Base-by-base conservation (phyloP, 106 monocot species). In the Xerophyta viscosa region DNA sequence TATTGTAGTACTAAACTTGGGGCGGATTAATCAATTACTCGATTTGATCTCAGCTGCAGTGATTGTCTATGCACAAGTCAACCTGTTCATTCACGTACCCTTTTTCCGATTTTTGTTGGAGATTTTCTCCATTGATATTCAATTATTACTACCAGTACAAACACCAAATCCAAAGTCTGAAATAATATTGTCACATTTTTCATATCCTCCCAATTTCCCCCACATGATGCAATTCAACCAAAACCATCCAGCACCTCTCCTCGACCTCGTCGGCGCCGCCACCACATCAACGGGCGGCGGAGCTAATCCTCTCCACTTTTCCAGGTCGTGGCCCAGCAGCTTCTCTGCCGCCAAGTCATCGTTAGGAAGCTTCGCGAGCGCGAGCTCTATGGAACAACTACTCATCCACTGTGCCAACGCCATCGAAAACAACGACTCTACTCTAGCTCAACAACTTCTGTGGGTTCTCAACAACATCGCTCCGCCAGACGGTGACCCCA, bases 391-490 rank as follows among this genome's bases (percentile, higher is more conserved):
- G 79, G 96, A 98, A 52, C 84, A 98, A 49, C 79, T 98, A 33
- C 82, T 98, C 6, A 74, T 77, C 21, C 82, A 90, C 81, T 98
- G 82, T 61, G 86, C 96, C 56, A 73, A 56, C 63, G 96, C 96
- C 60, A 74, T 98, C 46, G 84, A 89, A 57, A 27, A 50, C 56
- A 79, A 80, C 71, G 96, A 98, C 57, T 70, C 79, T 41, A 74
- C 85, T 48, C 74, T 86, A 0, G 73, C 89, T 24, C 96, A 98
- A 62, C 89, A 98, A 57, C 60, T 86, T 67, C 57, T 89, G 15
- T 98, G 89, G 96, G 96, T 90, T 27, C 85, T 90, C 71, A 74
- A 90, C 76, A 98, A 86, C 89, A 86, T 98, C 51, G 85, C 96
- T 0, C 82, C 90, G 0, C 71, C 82, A 0, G 90, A 98, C 46